Evolutionary conservation across 73 alveolate species (phyloP).

Genomic region (Paramecium sexaurelia): DNA sequence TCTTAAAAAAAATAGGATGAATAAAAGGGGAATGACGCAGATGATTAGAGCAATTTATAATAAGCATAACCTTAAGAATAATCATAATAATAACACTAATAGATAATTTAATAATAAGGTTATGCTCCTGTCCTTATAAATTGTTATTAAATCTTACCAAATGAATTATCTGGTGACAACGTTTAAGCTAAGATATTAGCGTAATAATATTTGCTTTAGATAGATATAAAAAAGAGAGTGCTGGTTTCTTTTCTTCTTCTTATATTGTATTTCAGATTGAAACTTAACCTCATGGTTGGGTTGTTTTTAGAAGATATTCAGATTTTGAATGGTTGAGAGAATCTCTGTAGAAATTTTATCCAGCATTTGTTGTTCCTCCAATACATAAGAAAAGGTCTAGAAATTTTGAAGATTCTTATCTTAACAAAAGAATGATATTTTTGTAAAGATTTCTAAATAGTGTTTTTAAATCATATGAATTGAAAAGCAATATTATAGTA

Average conservation of each 20-base stretch:
- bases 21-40: background rate
- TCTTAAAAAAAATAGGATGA: background rate
- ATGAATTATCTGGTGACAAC: slow-evolving; percentile 26
- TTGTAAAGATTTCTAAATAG: slow-evolving; percentile 25
- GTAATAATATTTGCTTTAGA: background rate
- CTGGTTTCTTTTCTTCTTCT: slow-evolving; percentile 33
- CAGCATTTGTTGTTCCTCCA: slow-evolving; percentile 71
- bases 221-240: slow-evolving; percentile 38
- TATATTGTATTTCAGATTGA: slow-evolving; percentile 53
- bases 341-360: slow-evolving; percentile 45
- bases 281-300: slow-evolving; percentile 54
- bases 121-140: background rate
- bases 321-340: slow-evolving; percentile 73
- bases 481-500: slow-evolving; percentile 28
- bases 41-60: background rate
- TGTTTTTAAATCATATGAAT: slow-evolving; percentile 5
- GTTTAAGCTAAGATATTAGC: background rate
- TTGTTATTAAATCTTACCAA: background rate
- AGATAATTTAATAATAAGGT: background rate
- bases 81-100: background rate
- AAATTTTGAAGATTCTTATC: slow-evolving; percentile 10
- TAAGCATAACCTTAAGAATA: background rate
- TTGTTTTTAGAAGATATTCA: slow-evolving; percentile 59
- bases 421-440: slow-evolving; percentile 20
- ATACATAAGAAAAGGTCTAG: slow-evolving; percentile 66